phyloP scores from a whole-genome alignment of 1,284 basidiomycete species.

The Ceratobasidium sp. region DNA sequence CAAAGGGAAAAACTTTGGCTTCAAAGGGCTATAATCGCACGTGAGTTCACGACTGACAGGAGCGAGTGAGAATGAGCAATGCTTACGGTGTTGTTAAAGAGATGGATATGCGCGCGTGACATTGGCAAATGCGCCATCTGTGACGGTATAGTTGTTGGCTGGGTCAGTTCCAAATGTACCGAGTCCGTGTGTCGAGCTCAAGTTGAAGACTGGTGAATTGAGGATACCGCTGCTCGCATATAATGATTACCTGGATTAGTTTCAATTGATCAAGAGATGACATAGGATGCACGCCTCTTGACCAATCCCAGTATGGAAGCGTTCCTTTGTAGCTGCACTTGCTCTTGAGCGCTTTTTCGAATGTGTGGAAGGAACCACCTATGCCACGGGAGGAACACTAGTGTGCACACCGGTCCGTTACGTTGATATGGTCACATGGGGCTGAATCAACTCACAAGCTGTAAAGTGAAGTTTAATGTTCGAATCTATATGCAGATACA shows the following conservation, averaged over 20 bases:
- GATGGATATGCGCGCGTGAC: slow-evolving; percentile 36
- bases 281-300: background rate
- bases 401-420: background rate
- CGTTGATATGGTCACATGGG: too few relatives aligned
- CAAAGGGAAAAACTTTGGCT: slow-evolving; percentile 26
- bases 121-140: slow-evolving; percentile 36
- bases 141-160: slow-evolving; percentile 4
- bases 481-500: slow-evolving; percentile 43
- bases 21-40: slow-evolving; percentile 24
- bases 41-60: background rate
- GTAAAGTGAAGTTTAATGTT: slow-evolving; percentile 31
- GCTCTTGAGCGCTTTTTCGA: slow-evolving; percentile 13
- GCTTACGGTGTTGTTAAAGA: slow-evolving; percentile 20
- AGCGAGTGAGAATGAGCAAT: background rate
- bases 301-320: slow-evolving; percentile 40
- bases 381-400: slow-evolving; percentile 39
- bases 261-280: background rate
- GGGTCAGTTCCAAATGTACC: slow-evolving; percentile 26
- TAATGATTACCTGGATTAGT: background rate
- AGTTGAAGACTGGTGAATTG: slow-evolving; percentile 27
- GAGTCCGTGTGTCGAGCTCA: slow-evolving; percentile 8
- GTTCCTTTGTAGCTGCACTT: slow-evolving; percentile 16
- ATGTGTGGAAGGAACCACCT: slow-evolving; percentile 24
- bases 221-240: slow-evolving; percentile 25
- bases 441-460: background rate